Evolutionary conservation across 2,329 filamentous ascomycete genomes (phyloP), one percentile per base, ranked within the genome.

Genomic region (Fusarium lateritium): DNA sequence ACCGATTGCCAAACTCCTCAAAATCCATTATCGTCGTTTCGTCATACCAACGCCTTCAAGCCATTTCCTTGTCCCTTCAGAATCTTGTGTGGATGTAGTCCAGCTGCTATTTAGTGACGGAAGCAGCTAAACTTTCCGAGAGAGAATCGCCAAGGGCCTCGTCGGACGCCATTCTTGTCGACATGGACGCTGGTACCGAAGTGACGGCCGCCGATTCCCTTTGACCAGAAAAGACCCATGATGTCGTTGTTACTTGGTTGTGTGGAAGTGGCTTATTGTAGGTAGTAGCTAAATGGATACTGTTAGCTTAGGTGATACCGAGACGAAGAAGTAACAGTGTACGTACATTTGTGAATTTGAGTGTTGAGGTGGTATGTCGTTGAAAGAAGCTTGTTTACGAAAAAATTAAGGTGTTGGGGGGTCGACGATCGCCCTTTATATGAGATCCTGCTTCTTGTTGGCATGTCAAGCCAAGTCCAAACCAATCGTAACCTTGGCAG

Each of bases 111-210:
- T 42, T 24, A 76, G 45, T 64, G 70, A 57, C 78, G 83, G 80
- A 87, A 87, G 77, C 85, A 87, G 79, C 80, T 84, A 74, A 85
- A 85, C 44, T 78, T 80, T 63, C 83, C 82, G 42, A 85, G 76
- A 50, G 81, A 82, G 73, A 86, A 83, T 43, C 84, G 79, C 83
- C 84, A 86, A 5, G 84, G 83, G 3, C 84, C 85, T 13, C 83
- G 81, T 50, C 79, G 82, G 9, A 86, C 76, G 45, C 84, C 85
- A 65, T 83, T 76, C 13, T 79, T 79, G 73, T 83, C 79, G 21
- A 81, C 82, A 34, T 79, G 78, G 54, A 87, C 76, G 72, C 78
- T 85, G 34, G 85, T 86, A 66, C 85, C 85, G 67, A 86, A 82
- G 70, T 84, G 83, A 34, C 81, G 80, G 53, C 81, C 80, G 66